A percentile compares a stretch with the other conserved stretches of the same genome.
These are phyloP conservation scores for Galerina sulciceps DNA, from an alignment of 768 basidiomycete species.

Conservation along the genomic window DNA sequence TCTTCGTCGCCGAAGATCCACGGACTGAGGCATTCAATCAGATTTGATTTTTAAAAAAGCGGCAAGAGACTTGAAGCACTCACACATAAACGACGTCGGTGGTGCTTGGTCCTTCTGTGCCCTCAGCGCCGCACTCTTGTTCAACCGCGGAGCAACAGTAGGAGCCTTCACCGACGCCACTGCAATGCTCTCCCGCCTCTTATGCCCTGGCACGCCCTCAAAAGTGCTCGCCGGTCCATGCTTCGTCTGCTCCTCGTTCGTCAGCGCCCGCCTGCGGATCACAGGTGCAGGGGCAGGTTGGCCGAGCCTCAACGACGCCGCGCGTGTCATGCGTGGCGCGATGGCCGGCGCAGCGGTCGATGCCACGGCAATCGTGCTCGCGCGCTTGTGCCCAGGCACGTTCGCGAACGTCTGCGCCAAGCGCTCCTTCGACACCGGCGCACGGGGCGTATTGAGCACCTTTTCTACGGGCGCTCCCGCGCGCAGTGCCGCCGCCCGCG, in stretches of 20 bases:
- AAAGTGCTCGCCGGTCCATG: conserved; percentile 46
- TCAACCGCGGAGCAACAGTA: conserved; percentile 68
- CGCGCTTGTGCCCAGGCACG: conserved; percentile 83
- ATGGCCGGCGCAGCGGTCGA: conserved; percentile 75
- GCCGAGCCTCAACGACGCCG: conserved; percentile 72
- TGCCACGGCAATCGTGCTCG: conserved; percentile 69
- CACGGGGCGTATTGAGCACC: conserved; percentile 46
- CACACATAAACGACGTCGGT: conserved; percentile 74
- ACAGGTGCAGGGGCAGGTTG: conserved; percentile 43
- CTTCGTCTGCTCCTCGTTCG: conserved; percentile 39
- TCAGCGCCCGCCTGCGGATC: conserved; percentile 40
- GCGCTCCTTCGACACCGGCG: conserved; percentile 63
- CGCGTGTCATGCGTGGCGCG: conserved; percentile 76
- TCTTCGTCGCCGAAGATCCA: conserved; percentile 42
- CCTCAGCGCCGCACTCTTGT: conserved; percentile 78
- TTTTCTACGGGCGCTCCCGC: conserved; percentile 58
- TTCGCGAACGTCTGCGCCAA: conserved; percentile 70
- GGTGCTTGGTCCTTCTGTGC: conserved; percentile 62
- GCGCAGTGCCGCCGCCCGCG: conserved; percentile 74
- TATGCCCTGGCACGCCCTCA: conserved; percentile 85
- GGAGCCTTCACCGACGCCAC: conserved; percentile 74
- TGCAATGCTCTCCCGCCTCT: conserved; percentile 73
- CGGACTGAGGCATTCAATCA: conserved; percentile 44
- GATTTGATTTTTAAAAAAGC: neutral
- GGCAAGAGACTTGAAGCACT: conserved; percentile 31